Evolutionary conservation across 345 rosid genomes (phyloP).

Genomic region (Cardamine resedifolia): DNA sequence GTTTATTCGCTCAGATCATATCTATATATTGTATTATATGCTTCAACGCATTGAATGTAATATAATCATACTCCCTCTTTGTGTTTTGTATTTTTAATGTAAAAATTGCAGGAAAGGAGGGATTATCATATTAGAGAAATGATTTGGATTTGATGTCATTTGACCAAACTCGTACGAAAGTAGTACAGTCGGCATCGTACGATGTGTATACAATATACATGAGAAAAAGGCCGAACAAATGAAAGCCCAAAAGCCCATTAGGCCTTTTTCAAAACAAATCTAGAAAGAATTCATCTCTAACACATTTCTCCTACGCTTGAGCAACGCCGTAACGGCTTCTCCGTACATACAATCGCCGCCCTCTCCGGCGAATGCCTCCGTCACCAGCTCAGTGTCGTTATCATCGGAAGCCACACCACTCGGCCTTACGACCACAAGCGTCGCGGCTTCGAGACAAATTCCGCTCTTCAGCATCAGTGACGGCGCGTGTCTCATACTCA

Average conservation of each 20-base stretch:
- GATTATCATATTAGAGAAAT: no score
- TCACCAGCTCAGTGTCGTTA: slow-evolving; percentile 18
- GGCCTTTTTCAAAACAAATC: background rate
- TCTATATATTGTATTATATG: background rate
- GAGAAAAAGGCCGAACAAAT: slow-evolving; percentile 10
- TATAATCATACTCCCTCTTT: no score
- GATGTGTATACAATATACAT: slow-evolving; percentile 9
- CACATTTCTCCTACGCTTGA: slow-evolving; percentile 41
- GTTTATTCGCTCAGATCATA: slow-evolving; percentile 13
- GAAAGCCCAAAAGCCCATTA: slow-evolving; percentile 28
- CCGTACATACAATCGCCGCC: slow-evolving; percentile 41
- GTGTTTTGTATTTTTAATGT: no score
- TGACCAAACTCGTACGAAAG: slow-evolving; percentile 25
- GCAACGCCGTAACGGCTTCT: slow-evolving; percentile 39
- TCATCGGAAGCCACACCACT: slow-evolving; percentile 20
- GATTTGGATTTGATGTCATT: slow-evolving; percentile 18
- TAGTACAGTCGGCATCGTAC: slow-evolving; percentile 24
- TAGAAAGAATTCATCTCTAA: slow-evolving; percentile 42
- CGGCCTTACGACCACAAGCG: slow-evolving; percentile 38
- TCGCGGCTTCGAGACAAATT: slow-evolving; percentile 40
- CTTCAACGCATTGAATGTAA: slow-evolving; percentile 17
- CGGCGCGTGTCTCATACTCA: slow-evolving; percentile 47
- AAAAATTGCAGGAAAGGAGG: no score
- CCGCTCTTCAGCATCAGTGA: slow-evolving; percentile 33
- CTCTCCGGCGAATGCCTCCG: slow-evolving; percentile 28